phyloP scores from a whole-genome alignment of 371 early-diverging fungal species.

The Apophysomyces ossiformis region DNA sequence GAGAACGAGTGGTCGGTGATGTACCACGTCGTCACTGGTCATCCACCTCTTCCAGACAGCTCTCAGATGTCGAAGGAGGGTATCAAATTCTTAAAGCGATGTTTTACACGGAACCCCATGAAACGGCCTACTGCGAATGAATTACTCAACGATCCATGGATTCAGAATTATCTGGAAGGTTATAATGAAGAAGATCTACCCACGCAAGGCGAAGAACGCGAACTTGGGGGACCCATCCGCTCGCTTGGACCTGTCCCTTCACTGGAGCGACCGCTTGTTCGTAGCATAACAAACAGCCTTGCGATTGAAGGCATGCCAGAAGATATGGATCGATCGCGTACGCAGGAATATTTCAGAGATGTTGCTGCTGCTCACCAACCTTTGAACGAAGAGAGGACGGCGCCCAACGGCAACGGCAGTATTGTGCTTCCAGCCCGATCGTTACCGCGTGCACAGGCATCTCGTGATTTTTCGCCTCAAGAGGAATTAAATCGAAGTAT shows the following conservation, averaged over 20 bases:
- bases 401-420: not conserved
- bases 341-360: constrained; percentile 47
- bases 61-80: constrained; percentile 67
- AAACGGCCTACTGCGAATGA: constrained; percentile 81
- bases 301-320: constrained; percentile 42
- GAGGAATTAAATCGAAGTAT: not conserved
- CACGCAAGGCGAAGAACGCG: constrained; percentile 11
- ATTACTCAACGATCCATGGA: constrained; percentile 79
- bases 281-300: constrained; percentile 45
- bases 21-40: constrained; percentile 80
- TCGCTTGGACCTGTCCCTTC: constrained; percentile 34
- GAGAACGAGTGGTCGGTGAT: constrained; percentile 96
- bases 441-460: not conserved
- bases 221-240: constrained; percentile 13
- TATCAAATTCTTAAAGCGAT: constrained; percentile 77
- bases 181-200: constrained; percentile 25
- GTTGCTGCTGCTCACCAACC: constrained; percentile 43
- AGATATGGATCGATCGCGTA: constrained; percentile 37
- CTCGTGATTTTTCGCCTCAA: not conserved
- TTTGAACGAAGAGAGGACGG: not conserved
- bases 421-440: not conserved
- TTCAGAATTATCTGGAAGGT: constrained; percentile 49
- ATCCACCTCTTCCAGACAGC: constrained; percentile 74
- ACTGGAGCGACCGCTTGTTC: constrained; percentile 34
- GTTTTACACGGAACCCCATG: constrained; percentile 77